phyloP scores from a whole-genome alignment of 73 alveolate species.

The Paramecium bursaria region DNA sequence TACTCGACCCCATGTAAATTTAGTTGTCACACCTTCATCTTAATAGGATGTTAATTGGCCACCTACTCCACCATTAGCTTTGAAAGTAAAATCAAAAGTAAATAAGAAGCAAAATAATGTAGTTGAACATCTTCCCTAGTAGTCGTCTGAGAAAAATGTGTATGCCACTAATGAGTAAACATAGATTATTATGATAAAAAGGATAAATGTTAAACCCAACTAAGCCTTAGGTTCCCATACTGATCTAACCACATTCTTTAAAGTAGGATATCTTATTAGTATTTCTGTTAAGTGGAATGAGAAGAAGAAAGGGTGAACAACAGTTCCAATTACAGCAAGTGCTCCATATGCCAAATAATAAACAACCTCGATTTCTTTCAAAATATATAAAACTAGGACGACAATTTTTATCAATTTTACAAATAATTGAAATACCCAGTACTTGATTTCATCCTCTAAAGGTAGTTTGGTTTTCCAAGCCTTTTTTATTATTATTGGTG shows the following conservation, averaged over 20 bases:
- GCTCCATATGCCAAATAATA: conserved; percentile 80
- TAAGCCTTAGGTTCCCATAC: conserved; percentile 81
- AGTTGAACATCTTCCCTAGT: conserved; percentile 59
- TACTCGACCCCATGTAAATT: conserved; percentile 70
- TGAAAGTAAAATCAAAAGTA: conserved; percentile 69
- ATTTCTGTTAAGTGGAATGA: conserved; percentile 82
- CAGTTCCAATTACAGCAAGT: conserved; percentile 77
- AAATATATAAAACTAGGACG: conserved; percentile 59
- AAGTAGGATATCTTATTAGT: conserved; percentile 78
- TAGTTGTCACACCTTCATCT: background rate
- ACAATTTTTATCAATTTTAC: background rate
- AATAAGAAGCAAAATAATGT: conserved; percentile 60
- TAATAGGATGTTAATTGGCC: conserved; percentile 48
- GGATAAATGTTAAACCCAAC: conserved; percentile 74
- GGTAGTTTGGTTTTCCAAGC: conserved; percentile 70
- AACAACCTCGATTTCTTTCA: conserved; percentile 73
- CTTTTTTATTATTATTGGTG: conserved; percentile 68
- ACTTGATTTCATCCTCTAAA: conserved; percentile 50
- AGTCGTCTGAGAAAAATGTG: conserved; percentile 71
- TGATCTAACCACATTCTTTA: conserved; percentile 83
- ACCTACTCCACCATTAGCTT: conserved; percentile 72
- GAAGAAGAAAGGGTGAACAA: conserved; percentile 80
- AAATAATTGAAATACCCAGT: conserved; percentile 35
- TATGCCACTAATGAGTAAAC: conserved; percentile 75
- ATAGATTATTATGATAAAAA: conserved; percentile 76